These are phyloP conservation scores for Pyricularia pennisetigena DNA, from an alignment of 2,329 filamentous ascomycete genomes.

Conservation along the genomic window DNA sequence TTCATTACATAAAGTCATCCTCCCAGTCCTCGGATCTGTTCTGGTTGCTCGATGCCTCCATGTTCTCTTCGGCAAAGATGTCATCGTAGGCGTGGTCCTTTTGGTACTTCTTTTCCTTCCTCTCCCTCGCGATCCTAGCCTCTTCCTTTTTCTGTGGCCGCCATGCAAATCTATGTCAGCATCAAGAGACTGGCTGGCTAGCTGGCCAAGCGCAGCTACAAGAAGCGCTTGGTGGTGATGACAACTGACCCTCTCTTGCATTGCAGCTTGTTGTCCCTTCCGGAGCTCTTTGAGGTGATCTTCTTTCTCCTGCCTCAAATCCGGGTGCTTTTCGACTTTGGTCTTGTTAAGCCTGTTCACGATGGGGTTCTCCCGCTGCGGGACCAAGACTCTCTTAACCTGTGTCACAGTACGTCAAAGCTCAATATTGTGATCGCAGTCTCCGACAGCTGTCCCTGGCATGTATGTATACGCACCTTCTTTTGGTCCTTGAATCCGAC, in stretches of 20 bases:
- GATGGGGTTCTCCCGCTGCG: slow-evolving; percentile 75
- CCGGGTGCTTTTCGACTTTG: slow-evolving; percentile 76
- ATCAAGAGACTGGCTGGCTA: slow-evolving; percentile 1
- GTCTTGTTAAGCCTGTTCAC: slow-evolving; percentile 99
- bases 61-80: slow-evolving; percentile 72
- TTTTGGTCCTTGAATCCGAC: slow-evolving; percentile 89
- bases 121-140: slow-evolving; percentile 61
- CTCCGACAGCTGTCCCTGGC: slow-evolving; percentile 1
- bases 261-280: slow-evolving; percentile 56
- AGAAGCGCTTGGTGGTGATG: neutral
- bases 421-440: slow-evolving; percentile 19
- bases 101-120: slow-evolving; percentile 83
- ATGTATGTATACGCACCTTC: slow-evolving; percentile 26
- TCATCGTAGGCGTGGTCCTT: slow-evolving; percentile 98
- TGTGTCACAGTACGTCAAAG: neutral
- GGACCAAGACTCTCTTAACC: slow-evolving; percentile 73
- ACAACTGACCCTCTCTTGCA: slow-evolving; percentile 47
- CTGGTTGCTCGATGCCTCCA: slow-evolving; percentile 74
- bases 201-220: neutral
- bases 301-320: slow-evolving; percentile 74
- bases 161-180: neutral
- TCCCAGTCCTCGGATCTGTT: slow-evolving; percentile 68
- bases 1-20: slow-evolving; percentile 78
- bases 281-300: slow-evolving; percentile 62
- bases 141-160: slow-evolving; percentile 66